These are phyloP conservation scores for Aureobasidium sp. DNA, from an alignment of 2,329 filamentous ascomycete genomes.

Conservation along the genomic window DNA sequence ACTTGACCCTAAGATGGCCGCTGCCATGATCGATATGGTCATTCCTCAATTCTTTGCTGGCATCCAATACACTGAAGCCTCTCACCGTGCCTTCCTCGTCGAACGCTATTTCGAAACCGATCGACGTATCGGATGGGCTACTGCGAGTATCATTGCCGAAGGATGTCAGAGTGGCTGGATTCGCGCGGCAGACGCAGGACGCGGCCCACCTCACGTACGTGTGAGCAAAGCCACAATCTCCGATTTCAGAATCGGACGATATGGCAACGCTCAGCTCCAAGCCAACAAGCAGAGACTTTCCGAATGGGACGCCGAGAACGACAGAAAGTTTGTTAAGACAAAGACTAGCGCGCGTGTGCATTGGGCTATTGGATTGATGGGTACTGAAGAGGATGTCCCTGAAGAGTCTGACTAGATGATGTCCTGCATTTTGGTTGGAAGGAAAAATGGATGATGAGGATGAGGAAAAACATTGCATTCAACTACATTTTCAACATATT, in stretches of 20 bases:
- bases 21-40: constrained; percentile 72
- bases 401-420: not conserved
- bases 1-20: constrained; percentile 71
- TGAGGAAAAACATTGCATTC: not conserved
- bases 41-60: constrained; percentile 83
- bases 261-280: not conserved
- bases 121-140: constrained; percentile 80
- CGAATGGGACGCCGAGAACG: constrained; percentile 26
- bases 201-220: constrained; percentile 66
- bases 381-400: constrained; percentile 65
- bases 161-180: constrained; percentile 83
- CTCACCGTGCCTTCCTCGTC: constrained; percentile 72
- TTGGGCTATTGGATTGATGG: constrained; percentile 72
- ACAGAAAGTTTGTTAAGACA: constrained; percentile 54
- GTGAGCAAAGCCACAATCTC: constrained; percentile 18
- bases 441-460: not conserved
- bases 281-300: not conserved
- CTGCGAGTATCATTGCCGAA: constrained; percentile 69
- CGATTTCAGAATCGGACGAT: constrained; percentile 4
- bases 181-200: constrained; percentile 63
- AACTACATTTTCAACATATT: not conserved
- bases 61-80: constrained; percentile 65
- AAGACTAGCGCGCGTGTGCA: constrained; percentile 57
- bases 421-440: not conserved
- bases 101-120: constrained; percentile 67